Evolutionary conservation across 106 monocot species (phyloP).

Genomic region (Ottelia alismoides): DNA sequence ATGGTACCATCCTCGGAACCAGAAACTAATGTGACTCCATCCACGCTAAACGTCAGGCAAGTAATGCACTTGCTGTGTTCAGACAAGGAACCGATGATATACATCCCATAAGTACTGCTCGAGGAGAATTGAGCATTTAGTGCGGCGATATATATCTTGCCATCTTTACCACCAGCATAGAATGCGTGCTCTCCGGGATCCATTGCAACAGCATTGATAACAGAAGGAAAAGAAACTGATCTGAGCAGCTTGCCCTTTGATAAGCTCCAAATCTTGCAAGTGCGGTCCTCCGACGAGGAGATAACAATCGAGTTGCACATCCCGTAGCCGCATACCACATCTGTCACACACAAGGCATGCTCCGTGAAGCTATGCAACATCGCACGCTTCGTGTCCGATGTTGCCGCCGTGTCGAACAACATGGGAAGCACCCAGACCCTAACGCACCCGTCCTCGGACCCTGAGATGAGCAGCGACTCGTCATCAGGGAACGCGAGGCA

Average conservation of each 20-base stretch:
- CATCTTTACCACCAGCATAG: conserved; percentile 87
- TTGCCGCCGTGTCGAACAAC: conserved; percentile 17
- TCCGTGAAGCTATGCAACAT: conserved; percentile 50
- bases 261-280: conserved; percentile 92
- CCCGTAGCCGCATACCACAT: conserved; percentile 55
- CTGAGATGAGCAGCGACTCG: conserved; percentile 70
- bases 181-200: conserved; percentile 70
- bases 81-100: conserved; percentile 39
- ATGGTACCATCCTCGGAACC: conserved; percentile 84
- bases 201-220: conserved; percentile 52
- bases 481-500: conserved; percentile 66
- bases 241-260: conserved; percentile 60
- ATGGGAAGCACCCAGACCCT: conserved; percentile 74
- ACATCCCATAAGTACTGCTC: conserved; percentile 28
- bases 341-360: conserved; percentile 54
- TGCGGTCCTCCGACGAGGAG: conserved; percentile 80
- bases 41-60: conserved; percentile 51
- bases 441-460: conserved; percentile 64
- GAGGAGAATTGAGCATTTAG: conserved; percentile 47
- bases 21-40: conserved; percentile 72
- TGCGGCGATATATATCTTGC: conserved; percentile 76
- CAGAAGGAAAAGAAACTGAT: conserved; percentile 49
- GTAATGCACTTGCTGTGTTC: conserved; percentile 80
- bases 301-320: conserved; percentile 61
- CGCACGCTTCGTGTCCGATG: conserved; percentile 11